Conservation (phyloP, 345 rosid genomes). For the Rhodamnia argentea region DNA sequence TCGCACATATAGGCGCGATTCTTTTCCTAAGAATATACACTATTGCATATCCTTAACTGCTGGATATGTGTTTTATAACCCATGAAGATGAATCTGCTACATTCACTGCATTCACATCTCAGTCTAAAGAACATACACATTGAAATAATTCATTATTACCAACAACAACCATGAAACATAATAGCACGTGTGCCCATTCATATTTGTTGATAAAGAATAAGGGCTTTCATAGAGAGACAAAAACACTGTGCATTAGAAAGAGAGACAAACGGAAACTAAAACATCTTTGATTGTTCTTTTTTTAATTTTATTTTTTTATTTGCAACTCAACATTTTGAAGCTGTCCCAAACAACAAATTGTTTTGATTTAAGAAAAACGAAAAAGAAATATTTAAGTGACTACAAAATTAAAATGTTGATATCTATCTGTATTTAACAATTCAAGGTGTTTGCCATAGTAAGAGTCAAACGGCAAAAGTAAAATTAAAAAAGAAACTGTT, state of each 20-base stretch:
- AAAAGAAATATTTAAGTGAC: background rate
- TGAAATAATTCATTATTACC: background rate
- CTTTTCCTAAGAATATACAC: background rate
- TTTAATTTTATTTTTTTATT: background rate
- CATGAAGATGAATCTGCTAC: background rate
- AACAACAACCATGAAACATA: background rate
- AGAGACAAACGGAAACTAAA: background rate
- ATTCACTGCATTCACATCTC: background rate
- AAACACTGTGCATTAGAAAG: background rate
- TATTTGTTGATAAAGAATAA: background rate
- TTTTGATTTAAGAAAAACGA: background rate
- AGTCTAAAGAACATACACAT: background rate
- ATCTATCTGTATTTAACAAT: background rate
- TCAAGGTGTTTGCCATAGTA: background rate
- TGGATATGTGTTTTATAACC: background rate
- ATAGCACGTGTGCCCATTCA: background rate
- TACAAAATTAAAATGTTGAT: background rate
- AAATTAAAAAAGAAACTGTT: background rate
- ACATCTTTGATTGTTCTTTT: background rate
- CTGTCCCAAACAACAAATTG: background rate
- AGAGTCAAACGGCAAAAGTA: background rate
- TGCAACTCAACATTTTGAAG: background rate
- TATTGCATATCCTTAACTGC: background rate
- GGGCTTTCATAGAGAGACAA: background rate
- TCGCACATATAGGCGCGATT: background rate